Percentiles rank a stretch among this genome's conserved stretches.
phyloP scores from a whole-genome alignment of 176 grass and related monocot genomes.

The Ampelocalamus luodianensis region DNA sequence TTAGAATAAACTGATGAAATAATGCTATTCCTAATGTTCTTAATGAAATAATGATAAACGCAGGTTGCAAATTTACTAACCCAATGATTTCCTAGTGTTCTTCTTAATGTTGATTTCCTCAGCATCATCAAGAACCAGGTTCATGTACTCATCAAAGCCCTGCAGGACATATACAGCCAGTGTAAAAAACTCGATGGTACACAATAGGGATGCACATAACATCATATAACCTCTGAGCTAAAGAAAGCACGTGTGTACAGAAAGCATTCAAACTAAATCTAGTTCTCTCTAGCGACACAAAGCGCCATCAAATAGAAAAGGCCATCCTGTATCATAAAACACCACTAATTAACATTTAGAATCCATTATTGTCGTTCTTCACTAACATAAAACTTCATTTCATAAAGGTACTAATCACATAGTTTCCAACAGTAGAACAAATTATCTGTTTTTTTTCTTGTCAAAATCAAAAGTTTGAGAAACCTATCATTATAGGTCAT shows the following conservation, averaged over 20 bases:
- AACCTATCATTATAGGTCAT: neutral
- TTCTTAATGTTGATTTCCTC: constrained; percentile 94
- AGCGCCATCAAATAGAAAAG: neutral
- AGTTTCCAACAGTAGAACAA: neutral
- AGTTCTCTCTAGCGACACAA: neutral
- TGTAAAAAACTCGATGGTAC: neutral
- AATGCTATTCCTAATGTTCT: neutral
- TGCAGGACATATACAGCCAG: constrained; percentile 34
- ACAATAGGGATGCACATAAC: neutral
- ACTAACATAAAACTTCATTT: neutral
- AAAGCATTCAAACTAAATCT: constrained; percentile 4
- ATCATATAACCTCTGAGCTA: neutral
- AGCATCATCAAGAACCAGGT: constrained; percentile 92
- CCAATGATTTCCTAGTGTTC: constrained; percentile 75
- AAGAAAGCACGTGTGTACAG: neutral
- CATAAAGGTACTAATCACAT: neutral
- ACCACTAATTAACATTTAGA: neutral
- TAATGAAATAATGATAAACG: neutral
- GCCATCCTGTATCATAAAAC: neutral
- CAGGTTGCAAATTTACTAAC: constrained; percentile 39
- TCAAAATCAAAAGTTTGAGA: neutral
- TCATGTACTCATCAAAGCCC: constrained; percentile 99
- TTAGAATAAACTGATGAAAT: constrained; percentile 15
- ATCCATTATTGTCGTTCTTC: neutral
- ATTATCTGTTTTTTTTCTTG: neutral